phyloP scores from a whole-genome alignment of 2,329 filamentous ascomycete genomes.

The Cladosporium sp. region DNA sequence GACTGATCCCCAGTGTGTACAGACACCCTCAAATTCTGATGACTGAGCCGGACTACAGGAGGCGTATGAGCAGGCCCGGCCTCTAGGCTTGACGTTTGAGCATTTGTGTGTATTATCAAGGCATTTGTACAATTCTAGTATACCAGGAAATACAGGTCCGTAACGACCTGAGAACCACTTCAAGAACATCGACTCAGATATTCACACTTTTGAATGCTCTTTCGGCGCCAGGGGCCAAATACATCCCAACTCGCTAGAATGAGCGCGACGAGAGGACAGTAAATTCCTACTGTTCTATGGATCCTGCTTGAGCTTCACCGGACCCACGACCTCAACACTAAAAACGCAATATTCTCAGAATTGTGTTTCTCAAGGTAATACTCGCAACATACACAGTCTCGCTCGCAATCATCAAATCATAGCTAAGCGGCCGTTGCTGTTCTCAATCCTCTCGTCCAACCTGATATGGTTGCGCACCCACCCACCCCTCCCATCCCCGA shows the following conservation, averaged over 20 bases:
- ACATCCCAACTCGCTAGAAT: too few species aligned
- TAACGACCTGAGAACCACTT: background rate
- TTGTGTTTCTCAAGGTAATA: too few species aligned
- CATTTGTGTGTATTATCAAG: slow-evolving; percentile 1
- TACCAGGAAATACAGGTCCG: background rate
- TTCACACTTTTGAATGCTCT: background rate
- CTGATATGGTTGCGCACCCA: slow-evolving; percentile 36
- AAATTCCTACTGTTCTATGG: too few species aligned
- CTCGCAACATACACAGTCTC: too few species aligned
- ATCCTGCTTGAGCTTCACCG: too few species aligned
- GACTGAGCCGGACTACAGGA: background rate
- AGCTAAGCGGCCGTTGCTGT: slow-evolving; percentile 40
- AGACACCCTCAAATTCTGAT: slow-evolving; percentile 76
- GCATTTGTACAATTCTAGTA: slow-evolving; percentile 3
- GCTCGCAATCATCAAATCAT: slow-evolving; percentile 27
- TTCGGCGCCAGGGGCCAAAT: too few species aligned
- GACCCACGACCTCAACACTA: too few species aligned
- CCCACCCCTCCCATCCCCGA: slow-evolving; percentile 38
- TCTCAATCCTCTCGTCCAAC: slow-evolving; percentile 43
- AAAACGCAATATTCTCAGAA: too few species aligned
- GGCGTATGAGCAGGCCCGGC: slow-evolving; percentile 3
- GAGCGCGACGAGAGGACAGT: too few species aligned
- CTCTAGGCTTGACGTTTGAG: background rate
- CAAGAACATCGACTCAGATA: background rate
- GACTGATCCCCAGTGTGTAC: slow-evolving; percentile 89